Evolutionary conservation across 345 rosid species (phyloP).

Genomic region (Geranium rotundifolium): DNA sequence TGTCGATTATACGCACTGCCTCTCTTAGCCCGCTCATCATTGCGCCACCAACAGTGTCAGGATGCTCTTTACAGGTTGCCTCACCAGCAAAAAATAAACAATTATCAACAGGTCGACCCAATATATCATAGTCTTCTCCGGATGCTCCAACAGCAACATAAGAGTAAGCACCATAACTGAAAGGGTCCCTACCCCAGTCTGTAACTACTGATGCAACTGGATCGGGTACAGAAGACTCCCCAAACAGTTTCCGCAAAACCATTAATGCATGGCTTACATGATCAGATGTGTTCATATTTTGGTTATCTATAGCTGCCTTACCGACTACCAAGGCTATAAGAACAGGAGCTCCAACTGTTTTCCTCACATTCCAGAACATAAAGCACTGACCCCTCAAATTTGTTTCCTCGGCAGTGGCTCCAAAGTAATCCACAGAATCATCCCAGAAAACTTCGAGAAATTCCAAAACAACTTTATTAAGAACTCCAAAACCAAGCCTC

Average conservation of each 20-base stretch:
- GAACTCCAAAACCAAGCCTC: conserved; percentile 96
- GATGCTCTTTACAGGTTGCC: conserved; percentile 99
- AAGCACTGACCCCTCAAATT: conserved; percentile 83
- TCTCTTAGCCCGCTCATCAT: conserved; percentile 98
- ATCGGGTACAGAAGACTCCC: conserved; percentile 81
- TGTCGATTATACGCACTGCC: conserved; percentile 93
- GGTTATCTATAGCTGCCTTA: conserved; percentile 83
- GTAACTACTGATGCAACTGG: conserved; percentile 97
- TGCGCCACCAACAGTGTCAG: conserved; percentile 99
- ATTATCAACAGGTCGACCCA: conserved; percentile 90
- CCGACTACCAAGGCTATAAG: conserved; percentile 96
- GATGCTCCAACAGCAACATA: conserved; percentile 98
- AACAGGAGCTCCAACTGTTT: conserved; percentile 94
- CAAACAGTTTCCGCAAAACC: conserved; percentile 93
- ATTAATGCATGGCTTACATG: conserved; percentile 77
- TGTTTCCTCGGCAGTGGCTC: conserved; percentile 92
- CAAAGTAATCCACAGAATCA: conserved; percentile 95
- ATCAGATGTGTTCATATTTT: conserved; percentile 52
- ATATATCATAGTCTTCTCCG: conserved; percentile 93
- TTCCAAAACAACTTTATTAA: conserved; percentile 86
- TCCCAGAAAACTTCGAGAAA: conserved; percentile 93
- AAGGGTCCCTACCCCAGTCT: conserved; percentile 99
- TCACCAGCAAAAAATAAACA: conserved; percentile 98
- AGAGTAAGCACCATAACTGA: conserved; percentile 95
- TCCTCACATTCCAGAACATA: conserved; percentile 97